Evolutionary conservation across 441 rosid genomes (phyloP), one percentile per base, ranked within the genome.

Genomic region (Bruguiera hainesii): DNA sequence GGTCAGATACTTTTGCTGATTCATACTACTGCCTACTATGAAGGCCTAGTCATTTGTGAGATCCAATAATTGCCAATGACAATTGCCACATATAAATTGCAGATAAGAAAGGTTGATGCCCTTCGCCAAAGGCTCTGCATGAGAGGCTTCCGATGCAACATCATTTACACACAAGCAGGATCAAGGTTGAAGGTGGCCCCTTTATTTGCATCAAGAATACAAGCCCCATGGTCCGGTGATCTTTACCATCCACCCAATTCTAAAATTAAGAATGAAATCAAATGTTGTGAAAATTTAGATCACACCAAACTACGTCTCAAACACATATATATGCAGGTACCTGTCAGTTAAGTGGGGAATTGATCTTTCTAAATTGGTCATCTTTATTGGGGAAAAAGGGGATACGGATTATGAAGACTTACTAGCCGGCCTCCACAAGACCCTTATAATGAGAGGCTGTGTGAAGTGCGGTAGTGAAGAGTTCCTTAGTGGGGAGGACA

Each of bases 341-440:
- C 96, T 93, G 61, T 89, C 88, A 51, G 80, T 89, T 51, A 84
- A 84, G 70, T 91, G 97, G 98, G 97, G 90, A 71, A 81, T 87
- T 49, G 93, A 88, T 70, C 82, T 85, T 53, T 74, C 91, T 0
- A 88, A 81, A 71, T 71, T 83, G 67, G 82, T 87, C 18, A 76
- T 89, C 68, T 84, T 93, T 67, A 77, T 83, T 76, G 98, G 98
- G 28, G 97, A 84, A 66, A 81, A 63, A 70, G 96, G 98, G 65
- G 98, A 93, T 69, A 89, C 96, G n/a, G 98, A 91, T 82, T 82
- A 83, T 37, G 93, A 88, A 68, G 84, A 80, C 73, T 81, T 89
- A 73, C 50, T 89, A 35, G 85, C 84, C 50, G 95, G 98, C 62
- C 89, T 88, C 70, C 91, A 87, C 78, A 88, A 83, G 78, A 83